Conservation (phyloP, 352 stramenopile species). For the Globisporangium lucens region DNA sequence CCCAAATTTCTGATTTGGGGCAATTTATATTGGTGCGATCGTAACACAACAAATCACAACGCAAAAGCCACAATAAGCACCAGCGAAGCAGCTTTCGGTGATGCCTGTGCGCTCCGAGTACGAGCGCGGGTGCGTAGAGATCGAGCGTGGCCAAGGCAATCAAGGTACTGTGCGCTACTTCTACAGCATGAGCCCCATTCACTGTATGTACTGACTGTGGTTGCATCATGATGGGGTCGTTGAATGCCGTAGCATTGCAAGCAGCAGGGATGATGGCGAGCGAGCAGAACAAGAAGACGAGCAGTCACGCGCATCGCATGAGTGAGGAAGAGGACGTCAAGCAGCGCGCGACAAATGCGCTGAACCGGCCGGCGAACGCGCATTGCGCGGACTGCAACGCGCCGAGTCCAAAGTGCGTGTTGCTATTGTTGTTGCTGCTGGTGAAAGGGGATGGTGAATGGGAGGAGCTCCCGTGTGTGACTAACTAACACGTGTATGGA, state of each 20-base stretch:
- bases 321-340: constrained; percentile 15
- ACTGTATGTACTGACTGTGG: too few species aligned
- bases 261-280: constrained; percentile 6
- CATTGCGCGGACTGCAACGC: constrained; percentile 68
- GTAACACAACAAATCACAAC: neutral
- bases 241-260: too few species aligned
- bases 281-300: neutral
- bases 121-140: neutral
- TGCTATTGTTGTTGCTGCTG: neutral
- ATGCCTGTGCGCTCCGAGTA: neutral
- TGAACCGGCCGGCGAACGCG: constrained; percentile 54
- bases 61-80: neutral
- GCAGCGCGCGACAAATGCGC: constrained; percentile 34
- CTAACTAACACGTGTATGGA: neutral
- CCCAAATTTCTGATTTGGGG: neutral
- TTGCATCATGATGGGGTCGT: too few species aligned
- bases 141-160: neutral
- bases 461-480: neutral
- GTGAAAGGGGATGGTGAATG: neutral
- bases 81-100: neutral
- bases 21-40: neutral
- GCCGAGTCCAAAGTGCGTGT: constrained; percentile 48
- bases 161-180: neutral
- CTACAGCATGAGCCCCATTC: neutral
- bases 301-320: neutral